phyloP scores from a whole-genome alignment of 2,329 filamentous ascomycete genomes.

The Meredithiella fracta region DNA sequence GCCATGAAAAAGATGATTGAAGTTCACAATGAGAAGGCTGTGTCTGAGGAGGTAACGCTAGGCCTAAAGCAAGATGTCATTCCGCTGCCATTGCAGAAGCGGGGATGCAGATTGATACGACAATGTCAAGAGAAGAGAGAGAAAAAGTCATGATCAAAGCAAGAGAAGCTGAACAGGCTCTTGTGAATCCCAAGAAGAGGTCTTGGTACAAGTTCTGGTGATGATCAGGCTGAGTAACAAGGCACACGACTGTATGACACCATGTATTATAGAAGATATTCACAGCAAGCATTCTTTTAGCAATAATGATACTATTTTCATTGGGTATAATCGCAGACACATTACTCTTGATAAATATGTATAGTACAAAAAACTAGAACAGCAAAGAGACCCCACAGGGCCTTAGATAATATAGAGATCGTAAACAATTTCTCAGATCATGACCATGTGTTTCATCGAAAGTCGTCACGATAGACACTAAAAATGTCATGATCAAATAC shows the following conservation, averaged over 20 bases:
- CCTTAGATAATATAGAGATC: background rate
- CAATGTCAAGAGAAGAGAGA: constrained; percentile 8
- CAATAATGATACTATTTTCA: background rate
- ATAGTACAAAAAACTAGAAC: background rate
- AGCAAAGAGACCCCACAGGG: background rate
- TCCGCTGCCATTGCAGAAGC: background rate
- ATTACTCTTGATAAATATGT: background rate
- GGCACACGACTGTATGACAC: constrained; percentile 6
- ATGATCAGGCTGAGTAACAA: background rate
- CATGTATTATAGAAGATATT: constrained; percentile 14
- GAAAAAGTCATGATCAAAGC: constrained; percentile 15
- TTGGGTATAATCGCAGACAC: background rate
- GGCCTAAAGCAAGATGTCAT: constrained; percentile 7
- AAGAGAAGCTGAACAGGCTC: constrained; percentile 21
- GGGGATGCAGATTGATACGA: constrained; percentile 6
- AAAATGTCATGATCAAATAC: background rate
- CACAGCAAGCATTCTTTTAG: background rate
- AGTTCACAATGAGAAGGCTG: constrained; percentile 36
- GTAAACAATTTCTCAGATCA: background rate
- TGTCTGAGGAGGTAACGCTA: constrained; percentile 23
- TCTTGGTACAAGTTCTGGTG: constrained; percentile 44
- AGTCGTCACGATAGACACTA: background rate
- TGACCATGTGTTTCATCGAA: background rate
- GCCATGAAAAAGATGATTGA: constrained; percentile 78
- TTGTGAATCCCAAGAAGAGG: constrained; percentile 18